Evolutionary conservation across 2,329 filamentous ascomycete genomes (phyloP), one percentile per base, ranked within the genome.

Genomic region (Ophiostoma perfectum): DNA sequence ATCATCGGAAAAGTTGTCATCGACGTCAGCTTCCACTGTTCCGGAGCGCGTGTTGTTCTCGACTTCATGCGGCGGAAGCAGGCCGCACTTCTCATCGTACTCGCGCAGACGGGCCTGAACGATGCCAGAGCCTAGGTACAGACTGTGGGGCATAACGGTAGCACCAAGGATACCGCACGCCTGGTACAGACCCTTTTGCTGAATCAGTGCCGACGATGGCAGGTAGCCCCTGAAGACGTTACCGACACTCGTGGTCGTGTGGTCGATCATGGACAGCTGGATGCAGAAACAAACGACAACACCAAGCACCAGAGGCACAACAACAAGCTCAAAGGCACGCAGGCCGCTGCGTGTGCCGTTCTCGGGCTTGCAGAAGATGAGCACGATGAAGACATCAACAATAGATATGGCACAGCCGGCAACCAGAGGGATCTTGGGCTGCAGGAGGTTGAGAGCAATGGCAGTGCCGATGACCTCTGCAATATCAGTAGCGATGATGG

Each of bases 111-210:
- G 85, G 6, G 86, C 81, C 75, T 90, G 88, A 1, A 90, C 87
- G 55, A 91, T 87, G 7, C 88, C 88, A 5, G 86, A 89, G 36
- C 89, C 89, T 3, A 91, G 81, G 72, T 88, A 91, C 3, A 91
- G 78, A 66, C 84, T 87, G 73, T 90, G 88, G 4, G 88, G 88
- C 88, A 90, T 90, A 38, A 90, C 88, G 0, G 90, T 93, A 3
- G 90, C 90, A 1, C 90, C 90, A 0, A 93, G 81, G 69, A 93
- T 93, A 66, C 90, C 90, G 71, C 90, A 93, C 1, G 89, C 85
- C 76, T 90, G 88, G 75, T 90, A 91, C 0, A 78, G 72, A 78
- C 83, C 88, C 74, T 86, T 74, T 1, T 83, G 81, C 74, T 89
- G 78, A 0, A 89, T 78, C 1, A 90, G 76, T 3, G 83, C 81